A percentile compares a stretch with the other conserved stretches of the same genome.
Evolutionary conservation across 2,329 filamentous ascomycete genomes (phyloP).

Genomic region (Seiridium unicorne): DNA sequence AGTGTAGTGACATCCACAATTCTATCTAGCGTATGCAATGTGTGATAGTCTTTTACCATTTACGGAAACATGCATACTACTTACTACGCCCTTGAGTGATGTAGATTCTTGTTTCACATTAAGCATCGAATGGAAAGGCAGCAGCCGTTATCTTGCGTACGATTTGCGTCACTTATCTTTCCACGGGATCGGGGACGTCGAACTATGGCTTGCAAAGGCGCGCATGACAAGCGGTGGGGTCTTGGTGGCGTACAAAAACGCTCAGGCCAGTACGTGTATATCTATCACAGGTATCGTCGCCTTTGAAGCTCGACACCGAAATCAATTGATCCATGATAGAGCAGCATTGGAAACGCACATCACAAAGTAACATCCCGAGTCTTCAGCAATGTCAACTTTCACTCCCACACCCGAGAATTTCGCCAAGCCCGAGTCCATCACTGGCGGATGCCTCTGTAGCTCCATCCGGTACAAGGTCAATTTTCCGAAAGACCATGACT

Average conservation of each 20-base stretch:
- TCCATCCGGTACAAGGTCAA: conserved; percentile 46
- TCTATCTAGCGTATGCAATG: too few species aligned
- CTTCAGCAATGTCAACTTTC: conserved; percentile 9
- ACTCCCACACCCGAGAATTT: conserved; percentile 16
- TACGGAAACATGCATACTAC: too few species aligned
- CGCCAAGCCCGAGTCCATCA: conserved; percentile 34
- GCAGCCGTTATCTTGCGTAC: background rate
- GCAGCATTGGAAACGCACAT: too few species aligned
- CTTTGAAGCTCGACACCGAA: too few species aligned
- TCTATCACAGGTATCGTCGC: too few species aligned
- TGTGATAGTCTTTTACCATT: too few species aligned
- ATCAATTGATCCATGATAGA: too few species aligned
- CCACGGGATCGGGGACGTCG: background rate
- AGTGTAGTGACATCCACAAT: too few species aligned
- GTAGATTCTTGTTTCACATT: too few species aligned
- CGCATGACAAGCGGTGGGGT: background rate
- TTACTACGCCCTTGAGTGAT: too few species aligned
- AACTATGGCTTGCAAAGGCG: background rate
- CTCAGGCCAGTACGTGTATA: background rate
- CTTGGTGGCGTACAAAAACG: background rate
- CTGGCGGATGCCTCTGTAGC: conserved; percentile 52
- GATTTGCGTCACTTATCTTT: background rate
- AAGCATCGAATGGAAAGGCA: too few species aligned
- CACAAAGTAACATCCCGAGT: too few species aligned
- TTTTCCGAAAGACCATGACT: conserved; percentile 45